Conservation (phyloP, 2,329 filamentous ascomycete genomes). For the Colletotrichum costaricense region DNA sequence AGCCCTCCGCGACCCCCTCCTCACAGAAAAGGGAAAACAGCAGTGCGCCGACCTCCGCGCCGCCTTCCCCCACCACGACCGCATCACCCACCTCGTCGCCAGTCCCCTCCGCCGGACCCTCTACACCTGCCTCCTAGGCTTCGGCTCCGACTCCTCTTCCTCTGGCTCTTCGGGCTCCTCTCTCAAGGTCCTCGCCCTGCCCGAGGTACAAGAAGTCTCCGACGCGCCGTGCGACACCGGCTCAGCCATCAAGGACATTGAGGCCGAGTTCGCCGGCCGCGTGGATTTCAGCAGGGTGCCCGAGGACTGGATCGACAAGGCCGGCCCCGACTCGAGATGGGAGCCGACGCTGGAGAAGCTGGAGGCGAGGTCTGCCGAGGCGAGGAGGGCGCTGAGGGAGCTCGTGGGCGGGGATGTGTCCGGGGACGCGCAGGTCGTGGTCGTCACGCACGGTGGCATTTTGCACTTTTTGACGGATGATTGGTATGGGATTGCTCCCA, state of each 20-base stretch:
- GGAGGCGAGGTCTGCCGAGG: conserved; percentile 68
- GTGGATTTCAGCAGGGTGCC: conserved; percentile 74
- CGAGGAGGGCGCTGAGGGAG: conserved; percentile 68
- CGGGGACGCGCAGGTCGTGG: conserved; percentile 72
- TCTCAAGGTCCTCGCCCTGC: conserved; percentile 70
- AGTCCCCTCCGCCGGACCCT: conserved; percentile 86
- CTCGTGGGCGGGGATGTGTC: conserved; percentile 50
- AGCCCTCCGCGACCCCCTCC: conserved; percentile 77
- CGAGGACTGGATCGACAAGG: conserved; percentile 80
- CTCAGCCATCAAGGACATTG: conserved; percentile 64
- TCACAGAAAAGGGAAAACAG: conserved; percentile 79
- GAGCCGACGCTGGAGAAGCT: conserved; percentile 64
- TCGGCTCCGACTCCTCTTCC: conserved; percentile 64
- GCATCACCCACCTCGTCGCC: conserved; percentile 77
- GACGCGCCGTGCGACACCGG: conserved; percentile 83
- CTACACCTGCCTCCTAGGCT: conserved; percentile 79
- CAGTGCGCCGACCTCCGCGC: conserved; percentile 76
- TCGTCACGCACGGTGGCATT: conserved; percentile 86
- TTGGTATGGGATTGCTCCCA: conserved; percentile 70
- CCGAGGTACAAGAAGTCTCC: conserved; percentile 83
- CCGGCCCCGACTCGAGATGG: conserved; percentile 49
- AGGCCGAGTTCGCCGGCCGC: conserved; percentile 67
- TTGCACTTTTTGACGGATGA: conserved; percentile 89
- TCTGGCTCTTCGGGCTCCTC: not conserved
- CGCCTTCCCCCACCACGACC: conserved; percentile 72